Conservation (phyloP, 2,329 filamentous ascomycete species). For the Sordariomycetes sp. region DNA sequence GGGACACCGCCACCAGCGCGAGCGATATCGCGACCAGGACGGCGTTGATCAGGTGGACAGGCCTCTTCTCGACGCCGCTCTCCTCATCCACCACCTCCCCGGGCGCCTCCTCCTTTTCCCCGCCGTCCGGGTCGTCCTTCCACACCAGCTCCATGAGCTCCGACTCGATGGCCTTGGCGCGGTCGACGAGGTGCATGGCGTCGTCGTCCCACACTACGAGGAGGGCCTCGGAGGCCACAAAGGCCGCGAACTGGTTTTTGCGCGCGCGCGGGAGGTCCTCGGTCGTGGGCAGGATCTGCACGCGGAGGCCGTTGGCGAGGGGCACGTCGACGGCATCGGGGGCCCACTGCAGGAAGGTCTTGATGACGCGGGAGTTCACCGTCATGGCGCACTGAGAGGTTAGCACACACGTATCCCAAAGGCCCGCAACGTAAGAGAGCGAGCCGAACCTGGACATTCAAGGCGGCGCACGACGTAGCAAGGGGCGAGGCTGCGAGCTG, state of each 20-base stretch:
- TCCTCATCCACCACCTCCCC: constrained; percentile 44
- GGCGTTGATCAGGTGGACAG: constrained; percentile 60
- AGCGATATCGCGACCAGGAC: constrained; percentile 58
- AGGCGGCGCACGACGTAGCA: constrained; percentile 51
- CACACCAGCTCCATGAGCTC: constrained; percentile 72
- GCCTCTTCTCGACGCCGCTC: constrained; percentile 55
- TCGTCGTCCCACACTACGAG: constrained; percentile 79
- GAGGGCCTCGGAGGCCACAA: constrained; percentile 59
- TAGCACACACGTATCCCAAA: not conserved
- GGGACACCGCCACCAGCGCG: constrained; percentile 50
- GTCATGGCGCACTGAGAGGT: constrained; percentile 60
- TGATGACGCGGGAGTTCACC: constrained; percentile 69
- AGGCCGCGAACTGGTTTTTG: constrained; percentile 73
- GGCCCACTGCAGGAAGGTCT: constrained; percentile 64
- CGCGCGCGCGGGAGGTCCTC: constrained; percentile 59
- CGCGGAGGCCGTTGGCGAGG: constrained; percentile 63
- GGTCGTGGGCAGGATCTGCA: constrained; percentile 65
- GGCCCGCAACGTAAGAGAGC: not conserved
- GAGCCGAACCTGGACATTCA: constrained; percentile 58
- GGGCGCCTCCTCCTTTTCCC: constrained; percentile 8
- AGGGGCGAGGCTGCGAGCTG: constrained; percentile 52
- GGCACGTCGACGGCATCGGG: constrained; percentile 66
- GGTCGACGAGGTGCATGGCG: constrained; percentile 55
- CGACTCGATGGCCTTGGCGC: constrained; percentile 62
- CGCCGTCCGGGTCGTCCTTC: constrained; percentile 49